Evolutionary conservation across 1,284 basidiomycete genomes (phyloP), one percentile per base, ranked within the genome.

Genomic region (Microbotryum saponariae): DNA sequence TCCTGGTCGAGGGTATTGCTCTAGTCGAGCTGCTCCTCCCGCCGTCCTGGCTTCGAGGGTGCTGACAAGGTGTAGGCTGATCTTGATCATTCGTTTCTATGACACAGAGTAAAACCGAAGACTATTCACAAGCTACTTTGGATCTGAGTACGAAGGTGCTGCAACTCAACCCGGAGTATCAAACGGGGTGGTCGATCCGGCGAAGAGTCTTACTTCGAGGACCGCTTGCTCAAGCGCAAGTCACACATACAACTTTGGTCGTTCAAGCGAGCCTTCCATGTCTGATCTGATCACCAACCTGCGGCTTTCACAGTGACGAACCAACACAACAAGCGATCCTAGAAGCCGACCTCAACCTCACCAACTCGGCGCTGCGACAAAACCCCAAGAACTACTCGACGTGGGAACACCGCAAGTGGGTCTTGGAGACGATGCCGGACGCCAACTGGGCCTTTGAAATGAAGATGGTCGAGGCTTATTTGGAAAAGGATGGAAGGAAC

Each of bases 361-460:
- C 91, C 0, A 88, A 86, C 72, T 76, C 80, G 9, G 85, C 87
- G 20, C 82, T 97, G 51, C 86, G 87, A 71, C 78, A 82, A 12
- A 85, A 92, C 73, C 92, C 92, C 9, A 97, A 97, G 73, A 86
- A 93, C 16, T 97, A 97, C 74, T 91, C 88, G 85, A 91, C 96
- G 66, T 97, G 92, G 93, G 94, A 91, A 72, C 91, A 97, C 72
- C 84, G 92, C 42, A 81, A 86, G 71, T 97, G 93, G 93, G 91
- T 91, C 71, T 82, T 97, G 4, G 85, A 88, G 73, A 83, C 86
- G 58, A 81, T 93, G 20, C 90, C 91, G 0, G 78, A 86, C 0
- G 89, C 87, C 0, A 77, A 78, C 59, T 96, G 93, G 93, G 82
- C 85, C 52, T 84, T 80, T 65, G 92, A 97, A 73, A 75, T 97